Evolutionary conservation across 2,329 filamentous ascomycete species (phyloP), one percentile per base, ranked within the genome.

Genomic region (Pochonia chlamydosporia): DNA sequence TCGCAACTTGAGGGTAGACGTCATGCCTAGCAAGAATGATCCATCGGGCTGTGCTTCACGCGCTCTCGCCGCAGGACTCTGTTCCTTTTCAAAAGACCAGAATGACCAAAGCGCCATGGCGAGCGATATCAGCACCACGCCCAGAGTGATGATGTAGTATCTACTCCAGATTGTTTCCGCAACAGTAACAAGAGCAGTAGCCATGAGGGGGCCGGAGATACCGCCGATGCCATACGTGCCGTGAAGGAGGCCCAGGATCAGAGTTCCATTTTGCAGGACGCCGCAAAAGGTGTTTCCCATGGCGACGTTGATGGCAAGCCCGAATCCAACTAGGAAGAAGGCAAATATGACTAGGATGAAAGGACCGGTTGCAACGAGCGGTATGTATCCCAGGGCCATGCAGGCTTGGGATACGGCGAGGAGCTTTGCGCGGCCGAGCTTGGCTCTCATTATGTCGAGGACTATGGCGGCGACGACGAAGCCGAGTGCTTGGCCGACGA

Each of bases 401-500:
- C 84, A 59, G 2, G 68, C 24, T 58, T 84, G 76, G 23, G 79
- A 70, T 11, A 85, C 48, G 30, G 82, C 78, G 23, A 89, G 70
- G 1, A 81, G 75, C 54, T 74, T 81, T 4, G 81, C 81, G 41
- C 85, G 77, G 7, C 89, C 87, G 2, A 90, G 65, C 18, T 75
- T 76, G 5, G 69, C 66, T 46, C 83, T 75, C 4, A 90, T 68
- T 1, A 68, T 64, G 57, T 90, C 84, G n/a, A 85, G 76, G 51
- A 85, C 73, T 31, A 84, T 78, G 1, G 88, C 88, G 1, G 85
- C 84, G 11, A 76, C 63, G 58, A 95, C 82, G 67, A 89, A 95
- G 14, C 89, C 89, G 4, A 84, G 54, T 0, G 89, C 87, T 56
- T 87, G 87, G 39, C 84, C 79, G 25, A 93, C 78, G 69, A 93